These are phyloP conservation scores for Mitragyna speciosa DNA, from an alignment of 257 asterid species.

Conservation along the genomic window DNA sequence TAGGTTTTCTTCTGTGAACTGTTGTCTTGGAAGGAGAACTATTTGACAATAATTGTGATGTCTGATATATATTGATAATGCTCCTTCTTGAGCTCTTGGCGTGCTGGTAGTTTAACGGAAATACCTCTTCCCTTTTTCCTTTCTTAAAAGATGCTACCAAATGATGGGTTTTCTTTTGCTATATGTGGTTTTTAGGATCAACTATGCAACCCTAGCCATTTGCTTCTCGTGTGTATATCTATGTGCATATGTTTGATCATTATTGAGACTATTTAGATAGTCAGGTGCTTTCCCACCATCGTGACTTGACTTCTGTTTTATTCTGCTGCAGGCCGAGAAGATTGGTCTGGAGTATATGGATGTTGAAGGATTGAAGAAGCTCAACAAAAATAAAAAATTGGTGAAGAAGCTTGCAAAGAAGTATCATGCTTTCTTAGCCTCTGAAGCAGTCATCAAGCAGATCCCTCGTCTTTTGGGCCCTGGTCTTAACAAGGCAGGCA, in stretches of 20 bases:
- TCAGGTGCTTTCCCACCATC: neutral
- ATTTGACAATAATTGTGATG: neutral
- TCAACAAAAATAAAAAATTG: constrained; percentile 37
- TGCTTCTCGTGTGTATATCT: neutral
- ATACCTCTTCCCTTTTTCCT: too few relatives aligned
- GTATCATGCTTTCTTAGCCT: constrained; percentile 41
- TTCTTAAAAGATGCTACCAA: too few relatives aligned
- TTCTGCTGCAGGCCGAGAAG: constrained; percentile 27
- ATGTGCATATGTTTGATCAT: neutral
- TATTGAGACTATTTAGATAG: neutral
- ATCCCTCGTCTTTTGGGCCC: constrained; percentile 44
- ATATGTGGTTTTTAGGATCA: neutral
- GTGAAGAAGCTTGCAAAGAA: constrained; percentile 43
- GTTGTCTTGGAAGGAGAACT: neutral
- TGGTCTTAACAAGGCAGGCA: constrained; percentile 45
- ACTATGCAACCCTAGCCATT: neutral
- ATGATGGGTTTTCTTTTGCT: neutral
- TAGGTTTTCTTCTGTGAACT: neutral
- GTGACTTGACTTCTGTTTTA: neutral
- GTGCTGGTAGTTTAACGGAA: too few relatives aligned
- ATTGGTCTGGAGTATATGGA: constrained; percentile 38
- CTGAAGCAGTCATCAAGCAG: constrained; percentile 43
- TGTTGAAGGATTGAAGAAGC: constrained; percentile 36
- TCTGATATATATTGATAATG: too few relatives aligned
- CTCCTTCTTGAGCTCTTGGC: too few relatives aligned